Base-by-base conservation (phyloP, 176 grass and related monocot genomes). In the Ananas comosus region DNA sequence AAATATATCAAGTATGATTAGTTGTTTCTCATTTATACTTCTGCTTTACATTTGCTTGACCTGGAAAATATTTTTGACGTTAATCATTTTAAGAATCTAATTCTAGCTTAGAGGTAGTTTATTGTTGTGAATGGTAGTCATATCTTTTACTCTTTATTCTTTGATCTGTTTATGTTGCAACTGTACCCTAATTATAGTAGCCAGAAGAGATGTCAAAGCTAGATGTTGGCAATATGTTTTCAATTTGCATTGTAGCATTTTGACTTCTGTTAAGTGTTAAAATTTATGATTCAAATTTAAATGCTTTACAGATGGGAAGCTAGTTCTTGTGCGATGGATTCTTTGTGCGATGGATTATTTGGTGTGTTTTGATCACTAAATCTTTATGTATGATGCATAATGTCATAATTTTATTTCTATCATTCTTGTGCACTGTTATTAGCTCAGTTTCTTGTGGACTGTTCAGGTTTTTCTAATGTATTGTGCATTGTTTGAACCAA, bases 291-390 rank as follows among this genome's bases (percentile, higher is more conserved):
- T 51, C 56, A 63, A 12, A 14, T 73, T 68, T 51, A 58, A 24
- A 68, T 64, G 25, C 48, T 70, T 23, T 64, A 65, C 74, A 91
- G 89, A 63, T 99, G 89, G 89, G 74, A 85, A 74, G 69, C 72
- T 23, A 81, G 73, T 76, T 93, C 75, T 71, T 93, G 87, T 81
- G 80, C 85, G 28, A 88, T 91, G 85, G 94, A 93, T 58, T 99
- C 89, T 33, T 70, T 93, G 16, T 99, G 93, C 76, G 94, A 99
- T 68, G n/a, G n/a, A 4, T 33, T 33, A 33, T 33, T 33, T 33
- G 29, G 29, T 4, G 29, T 5, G 3, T 33, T 33, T 33, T 33
- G 3, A 33, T 33, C 29, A 4, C 29, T 33, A 33, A 33, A 33
- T 33, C 29, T 33, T 33, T 33, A 33, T 33, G 3, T 33, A 33